Evolutionary conservation across 164 flowering plant species (phyloP), one percentile per base, ranked within the genome.

Genomic region (Echeveria elegans): DNA sequence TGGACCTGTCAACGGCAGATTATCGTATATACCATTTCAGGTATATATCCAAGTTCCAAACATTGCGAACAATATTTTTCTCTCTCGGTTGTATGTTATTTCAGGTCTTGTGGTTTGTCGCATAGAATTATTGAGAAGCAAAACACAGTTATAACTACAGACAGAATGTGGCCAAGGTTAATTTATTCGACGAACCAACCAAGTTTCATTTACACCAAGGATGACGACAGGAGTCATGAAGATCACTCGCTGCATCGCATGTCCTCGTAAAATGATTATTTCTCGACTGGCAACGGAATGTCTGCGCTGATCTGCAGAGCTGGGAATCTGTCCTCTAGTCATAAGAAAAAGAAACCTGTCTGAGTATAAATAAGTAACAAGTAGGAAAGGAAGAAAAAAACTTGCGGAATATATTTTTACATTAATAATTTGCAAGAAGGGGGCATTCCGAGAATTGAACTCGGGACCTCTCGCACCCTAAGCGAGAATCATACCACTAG

Each of bases 401-500:
- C n/a, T n/a, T n/a, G n/a, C n/a, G n/a, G n/a, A n/a, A n/a, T n/a
- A n/a, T n/a, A n/a, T n/a, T n/a, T n/a, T n/a, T n/a, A n/a, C n/a
- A n/a, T n/a, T n/a, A n/a, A n/a, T n/a, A n/a, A n/a, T n/a, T n/a
- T n/a, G n/a, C n/a, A n/a, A n/a, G n/a, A 34, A 34, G 47, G 87
- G 89, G 87, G 86, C 78, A 83, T 83, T 83, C 81, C 86, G 83
- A 77, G 89, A 85, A 85, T 83, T 79, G 89, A 85, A 85, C 87
- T 85, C 89, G 78, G 81, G 83, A 85, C 91, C 87, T 83, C 87
- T 87, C 84, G 87, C 87, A 82, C 87, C 88, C 92, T 81, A 85
- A 85, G 87, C 85, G 86, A 83, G 88, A 86, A 86, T 86, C 87
- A 84, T 86, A 81, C 88, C 87, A 86, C 88, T 85, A 86, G 85